These are phyloP conservation scores for Mrakia blollopis DNA, from an alignment of 768 basidiomycete species.

Conservation along the genomic window DNA sequence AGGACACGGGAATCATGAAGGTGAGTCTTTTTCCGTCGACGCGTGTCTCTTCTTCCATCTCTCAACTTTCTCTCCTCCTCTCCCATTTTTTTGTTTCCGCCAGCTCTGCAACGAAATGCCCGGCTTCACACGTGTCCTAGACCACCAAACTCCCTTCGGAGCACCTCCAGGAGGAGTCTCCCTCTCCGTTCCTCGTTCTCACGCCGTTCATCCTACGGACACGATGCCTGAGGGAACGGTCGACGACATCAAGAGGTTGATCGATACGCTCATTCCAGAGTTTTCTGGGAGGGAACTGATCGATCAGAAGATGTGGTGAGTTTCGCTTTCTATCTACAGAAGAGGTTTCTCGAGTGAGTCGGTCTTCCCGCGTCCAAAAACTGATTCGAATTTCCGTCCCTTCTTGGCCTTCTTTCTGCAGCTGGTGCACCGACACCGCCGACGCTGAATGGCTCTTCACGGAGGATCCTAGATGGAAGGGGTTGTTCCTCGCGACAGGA, in stretches of 20 bases:
- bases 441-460: conserved; percentile 40
- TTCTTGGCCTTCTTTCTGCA: background rate
- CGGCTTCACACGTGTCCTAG: background rate
- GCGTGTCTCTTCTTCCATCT: conserved; percentile 23
- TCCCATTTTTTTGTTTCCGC: conserved; percentile 34
- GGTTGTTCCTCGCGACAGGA: conserved; percentile 40
- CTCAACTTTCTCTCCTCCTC: background rate
- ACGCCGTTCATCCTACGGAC: conserved; percentile 42
- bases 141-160: conserved; percentile 36
- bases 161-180: conserved; percentile 1
- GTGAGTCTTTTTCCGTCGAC: conserved; percentile 26
- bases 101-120: conserved; percentile 36
- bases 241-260: conserved; percentile 36
- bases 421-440: conserved; percentile 36
- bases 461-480: conserved; percentile 39
- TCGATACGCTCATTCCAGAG: conserved; percentile 39
- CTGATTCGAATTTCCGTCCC: too few species aligned
- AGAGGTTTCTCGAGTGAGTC: too few species aligned
- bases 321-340: too few species aligned
- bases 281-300: conserved; percentile 36
- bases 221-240: conserved; percentile 39
- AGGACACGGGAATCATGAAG: conserved; percentile 26
- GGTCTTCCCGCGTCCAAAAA: background rate
- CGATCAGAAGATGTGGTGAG: conserved; percentile 41
- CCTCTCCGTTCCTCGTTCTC: conserved; percentile 40